Evolutionary conservation across 306 rosid species (phyloP), one percentile per base, ranked within the genome.

Genomic region (Castanospermum australe): DNA sequence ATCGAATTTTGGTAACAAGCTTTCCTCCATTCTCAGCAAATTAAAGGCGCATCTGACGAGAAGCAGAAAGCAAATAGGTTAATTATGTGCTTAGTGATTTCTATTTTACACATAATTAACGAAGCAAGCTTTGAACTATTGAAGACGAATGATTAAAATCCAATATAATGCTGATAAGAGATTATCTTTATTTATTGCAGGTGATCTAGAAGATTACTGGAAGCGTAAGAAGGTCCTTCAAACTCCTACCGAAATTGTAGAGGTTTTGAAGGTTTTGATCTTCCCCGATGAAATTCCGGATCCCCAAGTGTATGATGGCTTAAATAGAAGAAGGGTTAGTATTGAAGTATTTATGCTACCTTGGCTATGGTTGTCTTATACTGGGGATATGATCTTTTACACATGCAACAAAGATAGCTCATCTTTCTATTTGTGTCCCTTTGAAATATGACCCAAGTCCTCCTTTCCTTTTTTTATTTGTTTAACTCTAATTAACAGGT

Each of bases 221-320:
- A 59, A 42, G 17, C 86, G 84, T 28, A 39, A 54, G 51, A 86
- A 63, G 73, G 66, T 82, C 28, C 75, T 86, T 41, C 86, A 82
- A 71, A 86, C 86, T 39, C 86, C 89, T 0, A 82, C 82, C 0
- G 84, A 86, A 82, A 86, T 86, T 59, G 86, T 86, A 1, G 86
- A 82, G 33, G 84, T 86, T 75, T 24, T 86, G 28, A 86, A 82
- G 64, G 67, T 67, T 59, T 18, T 86, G 32, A 72, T 86, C 56
- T 86, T 54, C 82, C 84, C 83, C 64, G 56, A 56, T 36, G 86
- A 82, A 15, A 17, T 70, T 38, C 78, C 62, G 13, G 82, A 82
- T 0, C 89, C 80, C 1, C 33, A 63, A 9, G 86, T 86, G 7
- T 82, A 11, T 25, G 84, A 86, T 28, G 89, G 84, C 59, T 8